Evolutionary conservation across 148 eudicot species (phyloP).

Genomic region (Rhododendron williamsianum): DNA sequence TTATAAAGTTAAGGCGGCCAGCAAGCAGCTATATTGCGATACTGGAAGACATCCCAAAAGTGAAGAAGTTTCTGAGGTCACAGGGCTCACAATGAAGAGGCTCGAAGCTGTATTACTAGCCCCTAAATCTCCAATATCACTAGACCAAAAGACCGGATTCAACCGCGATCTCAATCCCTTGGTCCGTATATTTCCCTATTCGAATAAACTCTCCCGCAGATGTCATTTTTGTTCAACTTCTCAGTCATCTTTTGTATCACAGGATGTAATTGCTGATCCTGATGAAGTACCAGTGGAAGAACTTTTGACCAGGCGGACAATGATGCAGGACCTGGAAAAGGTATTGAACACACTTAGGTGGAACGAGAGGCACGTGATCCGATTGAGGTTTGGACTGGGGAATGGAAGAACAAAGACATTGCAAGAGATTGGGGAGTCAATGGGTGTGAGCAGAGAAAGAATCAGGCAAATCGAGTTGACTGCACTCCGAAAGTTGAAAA

Average conservation of each 20-base stretch:
- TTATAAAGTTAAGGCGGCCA: conserved; percentile 78
- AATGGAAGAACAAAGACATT: conserved; percentile 80
- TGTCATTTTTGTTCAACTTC: neutral
- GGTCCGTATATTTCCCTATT: conserved; percentile 27
- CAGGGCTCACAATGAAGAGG: conserved; percentile 93
- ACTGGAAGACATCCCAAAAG: conserved; percentile 63
- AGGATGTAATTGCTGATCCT: conserved; percentile 69
- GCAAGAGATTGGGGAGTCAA: conserved; percentile 86
- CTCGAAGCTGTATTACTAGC: conserved; percentile 57
- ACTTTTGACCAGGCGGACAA: conserved; percentile 52
- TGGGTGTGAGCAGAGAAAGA: conserved; percentile 92
- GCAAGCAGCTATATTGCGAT: conserved; percentile 54
- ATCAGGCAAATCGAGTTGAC: conserved; percentile 81
- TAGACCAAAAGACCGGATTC: conserved; percentile 72
- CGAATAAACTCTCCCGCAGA: neutral
- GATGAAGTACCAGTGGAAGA: conserved; percentile 63
- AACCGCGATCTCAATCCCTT: conserved; percentile 62
- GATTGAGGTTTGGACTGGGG: conserved; percentile 78
- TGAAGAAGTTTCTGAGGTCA: conserved; percentile 81
- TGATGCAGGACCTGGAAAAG: conserved; percentile 73
- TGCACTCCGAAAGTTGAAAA: conserved; percentile 79
- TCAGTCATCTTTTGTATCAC: conserved; percentile 3
- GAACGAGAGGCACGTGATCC: conserved; percentile 65
- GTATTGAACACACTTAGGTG: conserved; percentile 55
- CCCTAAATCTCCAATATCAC: conserved; percentile 88